Conservation (phyloP, 768 basidiomycete genomes). For the Botryobasidium botryosum region DNA sequence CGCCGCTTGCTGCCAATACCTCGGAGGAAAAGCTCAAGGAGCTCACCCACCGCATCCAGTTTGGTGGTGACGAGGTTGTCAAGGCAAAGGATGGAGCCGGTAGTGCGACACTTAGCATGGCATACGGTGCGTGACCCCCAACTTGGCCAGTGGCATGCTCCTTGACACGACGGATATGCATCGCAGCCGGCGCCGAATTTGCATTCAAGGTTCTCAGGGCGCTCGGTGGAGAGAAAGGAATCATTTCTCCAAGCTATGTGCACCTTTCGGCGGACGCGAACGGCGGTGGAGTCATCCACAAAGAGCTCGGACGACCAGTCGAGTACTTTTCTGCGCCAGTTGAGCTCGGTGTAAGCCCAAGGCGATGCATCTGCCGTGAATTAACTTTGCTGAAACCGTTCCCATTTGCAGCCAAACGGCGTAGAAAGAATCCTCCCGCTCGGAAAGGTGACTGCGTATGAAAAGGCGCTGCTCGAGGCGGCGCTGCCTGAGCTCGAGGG, state of each 20-base stretch:
- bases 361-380: neutral
- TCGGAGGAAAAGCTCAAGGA: slow-evolving; percentile 32
- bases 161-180: too few species aligned
- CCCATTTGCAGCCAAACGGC: slow-evolving; percentile 44
- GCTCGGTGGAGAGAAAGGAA: slow-evolving; percentile 72
- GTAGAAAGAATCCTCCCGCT: slow-evolving; percentile 69
- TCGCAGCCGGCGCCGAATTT: slow-evolving; percentile 88
- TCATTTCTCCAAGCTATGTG: slow-evolving; percentile 73
- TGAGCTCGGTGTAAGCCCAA: slow-evolving; percentile 57
- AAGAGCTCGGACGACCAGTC: slow-evolving; percentile 57
- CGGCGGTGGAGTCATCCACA: slow-evolving; percentile 56
- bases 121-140: too few species aligned
- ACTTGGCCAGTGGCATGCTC: too few species aligned
- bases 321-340: slow-evolving; percentile 83
- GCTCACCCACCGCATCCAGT: slow-evolving; percentile 77
- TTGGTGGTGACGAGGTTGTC: slow-evolving; percentile 95
- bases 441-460: slow-evolving; percentile 52
- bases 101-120: slow-evolving; percentile 95
- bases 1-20: slow-evolving; percentile 47
- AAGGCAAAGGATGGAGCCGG: slow-evolving; percentile 92
- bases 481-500: slow-evolving; percentile 61
- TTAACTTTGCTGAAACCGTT: slow-evolving; percentile 1
- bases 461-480: slow-evolving; percentile 60
- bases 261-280: slow-evolving; percentile 51
- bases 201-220: slow-evolving; percentile 69